Base-by-base conservation (phyloP, 352 stramenopile species). In the Vaucheria bursata region DNA sequence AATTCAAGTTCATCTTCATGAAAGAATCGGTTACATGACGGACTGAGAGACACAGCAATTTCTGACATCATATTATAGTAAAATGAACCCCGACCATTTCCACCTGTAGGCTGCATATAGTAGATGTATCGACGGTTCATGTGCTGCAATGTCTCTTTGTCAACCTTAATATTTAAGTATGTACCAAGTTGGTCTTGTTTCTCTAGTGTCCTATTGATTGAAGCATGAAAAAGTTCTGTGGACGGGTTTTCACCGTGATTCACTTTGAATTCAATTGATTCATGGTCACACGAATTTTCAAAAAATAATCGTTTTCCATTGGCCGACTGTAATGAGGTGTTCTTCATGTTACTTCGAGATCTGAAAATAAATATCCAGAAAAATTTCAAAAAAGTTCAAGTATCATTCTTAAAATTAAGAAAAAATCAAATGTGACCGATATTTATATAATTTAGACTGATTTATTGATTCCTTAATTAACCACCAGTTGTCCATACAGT, bases 1-100 rank as follows among this genome's bases (percentile, higher is more conserved):
- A 96, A 94, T 86, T 97, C 93, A 78, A 97, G 97, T 84, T 97
- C 91, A 82, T 97, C 90, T 74, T 96, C 90, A 84, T 97, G 90
- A 86, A 97, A 97, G 73, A 97, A 97, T 52, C 88, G 87, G 64
- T 91, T 89, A 81, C 92, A 97, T 70, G 91, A 86, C 32, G 87
- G 90, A 31, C 89, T 96, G 64, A 95, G 82, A 76, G 93, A 86
- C 39, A 97, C 90, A 74, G 92, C 90, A 80, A 97, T 93, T 80
- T 96, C 90, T 6, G 92, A 85, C 75, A 96, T 92, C 90, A 96
- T 96, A 87, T 95, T 96, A 80, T 92, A 93, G 75, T 80, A 87
- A 68, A 85, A 82, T n/a, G 64, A 75, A 38, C 40, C 52, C 4
- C 65, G 64, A 3, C 52, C n/a, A n/a, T n/a, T n/a, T n/a, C n/a